Conservation (phyloP, 345 rosid genomes). For the Syzygium oleosum region DNA sequence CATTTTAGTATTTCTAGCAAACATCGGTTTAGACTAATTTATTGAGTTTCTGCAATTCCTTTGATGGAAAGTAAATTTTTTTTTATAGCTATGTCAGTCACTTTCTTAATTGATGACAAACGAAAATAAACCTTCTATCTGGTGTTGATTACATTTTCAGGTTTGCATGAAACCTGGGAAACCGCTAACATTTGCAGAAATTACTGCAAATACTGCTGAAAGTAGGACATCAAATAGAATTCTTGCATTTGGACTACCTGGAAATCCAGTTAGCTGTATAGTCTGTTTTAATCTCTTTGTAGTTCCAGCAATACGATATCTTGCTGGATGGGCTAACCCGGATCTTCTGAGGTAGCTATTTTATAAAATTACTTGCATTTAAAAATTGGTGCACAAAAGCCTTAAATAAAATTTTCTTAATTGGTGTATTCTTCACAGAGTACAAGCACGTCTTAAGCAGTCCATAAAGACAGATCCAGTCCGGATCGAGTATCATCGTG, state of each 20-base stretch:
- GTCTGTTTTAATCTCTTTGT: constrained; percentile 90
- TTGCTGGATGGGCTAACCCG: constrained; percentile 86
- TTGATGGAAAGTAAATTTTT: background rate
- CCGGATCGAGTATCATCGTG: constrained; percentile 71
- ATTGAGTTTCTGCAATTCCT: background rate
- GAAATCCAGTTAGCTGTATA: constrained; percentile 94
- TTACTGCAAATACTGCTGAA: constrained; percentile 26
- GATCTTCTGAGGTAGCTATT: constrained; percentile 56
- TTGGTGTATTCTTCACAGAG: constrained; percentile 27
- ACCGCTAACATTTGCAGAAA: constrained; percentile 85
- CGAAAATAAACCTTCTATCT: background rate
- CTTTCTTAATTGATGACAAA: background rate
- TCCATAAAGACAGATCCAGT: constrained; percentile 56
- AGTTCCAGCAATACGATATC: constrained; percentile 63
- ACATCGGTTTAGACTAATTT: background rate
- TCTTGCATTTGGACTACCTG: constrained; percentile 95
- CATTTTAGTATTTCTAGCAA: background rate
- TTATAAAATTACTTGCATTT: background rate
- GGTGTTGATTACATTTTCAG: constrained; percentile 26
- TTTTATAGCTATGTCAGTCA: background rate
- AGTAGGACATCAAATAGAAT: constrained; percentile 29
- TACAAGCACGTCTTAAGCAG: constrained; percentile 59
- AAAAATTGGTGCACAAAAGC: background rate
- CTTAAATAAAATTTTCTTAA: background rate
- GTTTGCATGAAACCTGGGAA: constrained; percentile 93